A percentile compares a stretch with the other conserved stretches of the same genome.
Conservation (phyloP, 805 yeast species). For the Lachancea kluyveri region DNA sequence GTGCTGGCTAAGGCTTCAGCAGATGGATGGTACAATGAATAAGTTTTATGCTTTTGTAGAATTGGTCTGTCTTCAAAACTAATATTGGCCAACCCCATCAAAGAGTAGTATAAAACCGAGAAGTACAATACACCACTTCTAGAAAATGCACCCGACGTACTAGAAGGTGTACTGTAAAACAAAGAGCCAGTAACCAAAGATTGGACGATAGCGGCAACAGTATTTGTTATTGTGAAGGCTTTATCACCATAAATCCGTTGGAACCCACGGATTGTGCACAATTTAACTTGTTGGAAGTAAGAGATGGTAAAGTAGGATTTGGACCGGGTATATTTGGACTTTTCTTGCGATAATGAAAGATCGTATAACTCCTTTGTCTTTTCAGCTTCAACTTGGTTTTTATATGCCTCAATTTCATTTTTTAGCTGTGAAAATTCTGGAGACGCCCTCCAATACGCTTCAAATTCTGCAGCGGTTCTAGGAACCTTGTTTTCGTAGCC, state of each 20-base stretch:
- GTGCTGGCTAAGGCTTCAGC: slow-evolving; percentile 64
- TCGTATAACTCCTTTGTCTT: slow-evolving; percentile 32
- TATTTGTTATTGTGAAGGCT: slow-evolving; percentile 37
- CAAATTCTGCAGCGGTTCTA: slow-evolving; percentile 50
- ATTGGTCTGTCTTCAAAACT: slow-evolving; percentile 50
- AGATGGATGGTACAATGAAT: slow-evolving; percentile 67
- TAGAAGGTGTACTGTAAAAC: slow-evolving; percentile 44
- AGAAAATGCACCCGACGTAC: slow-evolving; percentile 53
- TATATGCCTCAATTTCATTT: slow-evolving; percentile 37
- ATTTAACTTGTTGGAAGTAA: slow-evolving; percentile 40
- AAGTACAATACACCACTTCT: slow-evolving; percentile 62
- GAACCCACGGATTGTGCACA: slow-evolving; percentile 45
- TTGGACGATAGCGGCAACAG: slow-evolving; percentile 37
- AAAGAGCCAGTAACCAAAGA: slow-evolving; percentile 61
- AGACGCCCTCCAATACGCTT: slow-evolving; percentile 38
- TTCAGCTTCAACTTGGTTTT: slow-evolving; percentile 21
- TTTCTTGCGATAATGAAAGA: slow-evolving; percentile 25
- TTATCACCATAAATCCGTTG: slow-evolving; percentile 54
- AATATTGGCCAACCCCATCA: slow-evolving; percentile 44
- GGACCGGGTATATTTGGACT: slow-evolving; percentile 18
- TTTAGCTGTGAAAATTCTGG: slow-evolving; percentile 33
- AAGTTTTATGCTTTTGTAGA: slow-evolving; percentile 63
- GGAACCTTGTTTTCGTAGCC: slow-evolving; percentile 50
- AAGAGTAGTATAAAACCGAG: slow-evolving; percentile 45
- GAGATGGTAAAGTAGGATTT: slow-evolving; percentile 24